Conservation (phyloP, 139 green algal genomes). For the Picochlorum sp. region DNA sequence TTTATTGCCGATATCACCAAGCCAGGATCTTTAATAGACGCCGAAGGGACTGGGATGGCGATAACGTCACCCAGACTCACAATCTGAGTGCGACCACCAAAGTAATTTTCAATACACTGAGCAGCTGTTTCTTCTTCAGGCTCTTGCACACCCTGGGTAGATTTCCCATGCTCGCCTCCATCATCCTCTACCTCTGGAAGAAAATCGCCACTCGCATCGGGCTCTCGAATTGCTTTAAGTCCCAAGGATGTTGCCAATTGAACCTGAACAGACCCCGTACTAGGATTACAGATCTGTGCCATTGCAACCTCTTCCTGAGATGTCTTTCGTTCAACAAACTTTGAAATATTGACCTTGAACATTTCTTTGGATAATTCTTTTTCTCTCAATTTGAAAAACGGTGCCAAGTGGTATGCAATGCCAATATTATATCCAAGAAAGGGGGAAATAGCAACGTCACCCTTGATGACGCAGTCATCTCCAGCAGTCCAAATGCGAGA, state of each 20-base stretch:
- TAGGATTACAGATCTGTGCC: not conserved
- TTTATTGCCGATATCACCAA: not conserved
- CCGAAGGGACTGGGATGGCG: slow-evolving; percentile 10
- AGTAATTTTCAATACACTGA: slow-evolving; percentile 20
- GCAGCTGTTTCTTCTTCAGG: slow-evolving; percentile 7
- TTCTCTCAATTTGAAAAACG: slow-evolving; percentile 1
- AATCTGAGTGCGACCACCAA: slow-evolving; percentile 11
- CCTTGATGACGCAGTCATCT: not conserved
- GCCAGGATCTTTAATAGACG: not conserved
- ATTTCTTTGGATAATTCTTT: no score
- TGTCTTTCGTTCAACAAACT: no score
- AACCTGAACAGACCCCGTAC: not conserved
- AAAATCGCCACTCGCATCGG: not conserved
- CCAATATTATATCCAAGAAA: slow-evolving; percentile 28
- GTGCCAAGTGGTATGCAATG: slow-evolving; percentile 14
- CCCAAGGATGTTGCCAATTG: slow-evolving; percentile 13
- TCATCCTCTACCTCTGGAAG: not conserved
- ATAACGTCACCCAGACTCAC: slow-evolving; percentile 33
- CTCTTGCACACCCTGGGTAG: not conserved
- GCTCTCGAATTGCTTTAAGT: slow-evolving; percentile 14
- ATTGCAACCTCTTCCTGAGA: not conserved
- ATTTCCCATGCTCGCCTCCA: not conserved
- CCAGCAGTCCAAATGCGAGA: not conserved
- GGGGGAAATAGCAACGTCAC: slow-evolving; percentile 10
- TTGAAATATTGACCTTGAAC: not conserved